Evolutionary conservation across 2,329 filamentous ascomycete genomes (phyloP), one percentile per base, ranked within the genome.

Genomic region (Fusarium domesticum): DNA sequence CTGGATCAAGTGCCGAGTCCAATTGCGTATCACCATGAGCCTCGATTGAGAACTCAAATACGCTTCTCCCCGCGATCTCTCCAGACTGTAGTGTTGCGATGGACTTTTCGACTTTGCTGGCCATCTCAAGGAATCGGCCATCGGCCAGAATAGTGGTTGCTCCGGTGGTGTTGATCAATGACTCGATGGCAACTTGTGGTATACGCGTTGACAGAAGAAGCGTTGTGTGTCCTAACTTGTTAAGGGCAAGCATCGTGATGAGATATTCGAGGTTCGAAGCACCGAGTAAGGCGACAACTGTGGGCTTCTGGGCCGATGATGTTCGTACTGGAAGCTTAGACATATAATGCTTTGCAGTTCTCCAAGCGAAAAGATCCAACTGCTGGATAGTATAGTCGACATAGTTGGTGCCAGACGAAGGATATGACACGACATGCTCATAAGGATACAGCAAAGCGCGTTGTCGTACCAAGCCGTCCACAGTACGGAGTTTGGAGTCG

Each of bases 191-290:
- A 6, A 54, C 57, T 1, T 60, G 53, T 1, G 65, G 59, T 20
- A 69, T 62, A 16, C 65, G 54, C 3, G 64, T 67, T 3, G 66
- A 69, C 14, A 70, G 47, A 34, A 68, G 62, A 8, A 69, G 47
- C 4, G 70, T 68, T 0, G 76, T 73, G 62, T 78, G 77, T 7
- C 80, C 79, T 11, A 83, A 63, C 47, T 77, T 73, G 19, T 70
- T 72, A 37, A 83, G 55, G 0, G 76, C 78, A 35, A 81, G 68
- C 33, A 76, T 64, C 4, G 76, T 74, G 28, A 81, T 64, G 30
- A 80, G 67, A 47, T 78, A 78, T 42, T 78, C 74, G 8, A 83
- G 64, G 48, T 75, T 74, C 1, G 77, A 80, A 1, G 70, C 67
- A 1, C 74, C 77, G 3, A 82, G 62, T 10, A 82, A 56, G 1